A percentile compares a stretch with the other conserved stretches of the same genome.
Evolutionary conservation across 1,139 yeast species (phyloP).

Genomic region (Sugiyamaella xylanicola): DNA sequence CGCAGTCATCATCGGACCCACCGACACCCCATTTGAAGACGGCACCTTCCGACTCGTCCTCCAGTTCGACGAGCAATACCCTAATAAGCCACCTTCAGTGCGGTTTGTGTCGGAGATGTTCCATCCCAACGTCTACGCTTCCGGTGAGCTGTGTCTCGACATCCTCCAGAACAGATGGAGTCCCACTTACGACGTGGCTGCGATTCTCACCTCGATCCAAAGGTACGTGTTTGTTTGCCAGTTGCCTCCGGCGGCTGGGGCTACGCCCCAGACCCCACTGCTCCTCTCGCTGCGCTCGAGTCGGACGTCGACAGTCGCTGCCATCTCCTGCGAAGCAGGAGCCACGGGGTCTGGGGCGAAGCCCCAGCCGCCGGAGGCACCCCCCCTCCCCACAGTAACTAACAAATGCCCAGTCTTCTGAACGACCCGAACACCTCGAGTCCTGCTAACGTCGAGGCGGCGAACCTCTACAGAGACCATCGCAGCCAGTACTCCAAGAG

Average conservation of each 20-base stretch:
- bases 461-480: slow-evolving; percentile 92
- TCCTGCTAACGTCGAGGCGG: slow-evolving; percentile 98
- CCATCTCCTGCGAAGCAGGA: too few species aligned
- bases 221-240: slow-evolving; percentile 25
- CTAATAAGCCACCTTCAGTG: slow-evolving; percentile 94
- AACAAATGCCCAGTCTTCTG: slow-evolving; percentile 63
- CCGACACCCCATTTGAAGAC: slow-evolving; percentile 97
- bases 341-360: too few species aligned
- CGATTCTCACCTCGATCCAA: slow-evolving; percentile 80
- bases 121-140: slow-evolving; percentile 95
- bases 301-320: too few species aligned
- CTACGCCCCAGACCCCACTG: not conserved
- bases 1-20: slow-evolving; percentile 97
- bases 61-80: slow-evolving; percentile 96
- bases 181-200: slow-evolving; percentile 98
- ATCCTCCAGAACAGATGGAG: slow-evolving; percentile 97
- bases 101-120: slow-evolving; percentile 93
- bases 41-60: slow-evolving; percentile 88
- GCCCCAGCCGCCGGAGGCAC: not conserved
- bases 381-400: not conserved
- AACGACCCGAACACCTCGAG: slow-evolving; percentile 96
- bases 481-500: slow-evolving; percentile 88
- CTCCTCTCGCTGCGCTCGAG: not conserved
- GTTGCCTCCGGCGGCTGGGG: slow-evolving; percentile 3
- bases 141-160: slow-evolving; percentile 94